Percentiles rank a stretch among this genome's conserved stretches.
phyloP scores from a whole-genome alignment of 106 monocot genomes.

The Chionographis japonica region DNA sequence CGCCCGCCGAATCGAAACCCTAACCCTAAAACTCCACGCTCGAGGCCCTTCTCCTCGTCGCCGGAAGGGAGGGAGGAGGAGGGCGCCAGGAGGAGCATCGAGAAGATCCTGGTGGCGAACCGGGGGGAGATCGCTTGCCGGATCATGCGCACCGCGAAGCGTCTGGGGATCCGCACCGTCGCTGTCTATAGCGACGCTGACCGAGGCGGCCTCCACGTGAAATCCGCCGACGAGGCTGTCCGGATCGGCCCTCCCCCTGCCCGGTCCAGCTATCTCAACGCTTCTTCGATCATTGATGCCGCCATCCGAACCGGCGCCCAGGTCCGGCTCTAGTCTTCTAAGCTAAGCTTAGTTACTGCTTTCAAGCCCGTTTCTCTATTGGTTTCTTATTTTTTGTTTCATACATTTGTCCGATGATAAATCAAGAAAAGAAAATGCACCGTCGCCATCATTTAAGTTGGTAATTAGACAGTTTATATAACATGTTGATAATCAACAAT shows the following conservation, averaged over 20 bases:
- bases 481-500: too few relatives aligned
- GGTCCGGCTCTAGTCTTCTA: constrained; percentile 26
- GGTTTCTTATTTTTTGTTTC: background rate
- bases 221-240: constrained; percentile 81
- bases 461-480: too few relatives aligned
- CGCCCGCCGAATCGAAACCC: background rate
- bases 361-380: background rate
- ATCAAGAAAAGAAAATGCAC: too few relatives aligned
- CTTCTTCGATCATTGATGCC: constrained; percentile 71
- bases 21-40: background rate
- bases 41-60: constrained; percentile 16
- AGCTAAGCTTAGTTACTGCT: background rate
- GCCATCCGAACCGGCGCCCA: constrained; percentile 79
- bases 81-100: constrained; percentile 30
- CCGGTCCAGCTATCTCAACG: constrained; percentile 74
- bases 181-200: constrained; percentile 98
- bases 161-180: constrained; percentile 83
- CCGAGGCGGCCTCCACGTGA: constrained; percentile 57
- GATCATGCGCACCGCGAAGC: constrained; percentile 70
- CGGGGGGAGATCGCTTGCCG: constrained; percentile 96
- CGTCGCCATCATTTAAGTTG: too few relatives aligned
- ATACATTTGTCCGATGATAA: background rate
- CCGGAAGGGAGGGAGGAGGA: constrained; percentile 2
- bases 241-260: constrained; percentile 84
- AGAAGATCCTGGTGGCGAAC: constrained; percentile 97